Base-by-base conservation (phyloP, 2,329 filamentous ascomycete genomes). In the Sporothrix euskadiensis region DNA sequence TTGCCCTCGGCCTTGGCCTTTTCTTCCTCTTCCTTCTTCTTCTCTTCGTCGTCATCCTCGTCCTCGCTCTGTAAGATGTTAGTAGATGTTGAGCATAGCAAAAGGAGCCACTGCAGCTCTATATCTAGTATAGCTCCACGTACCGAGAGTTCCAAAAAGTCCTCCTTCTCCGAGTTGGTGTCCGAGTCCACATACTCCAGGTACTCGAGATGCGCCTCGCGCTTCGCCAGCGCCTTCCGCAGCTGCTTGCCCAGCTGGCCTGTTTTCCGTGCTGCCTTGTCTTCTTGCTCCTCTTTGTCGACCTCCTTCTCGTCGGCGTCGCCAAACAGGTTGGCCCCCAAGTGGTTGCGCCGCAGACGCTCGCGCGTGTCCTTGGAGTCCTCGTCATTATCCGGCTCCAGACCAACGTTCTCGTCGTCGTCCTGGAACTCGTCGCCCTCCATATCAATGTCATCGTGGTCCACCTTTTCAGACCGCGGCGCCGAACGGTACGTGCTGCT, bases 121-220 rank as follows among this genome's bases (percentile, higher is more conserved):
- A 47, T 16, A 1, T 16, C 10, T 22, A 47, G 30, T 12, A 54
- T 47, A 22, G 61, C 65, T 47, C 9, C n/a, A 68, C 65, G 76
- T 78, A 74, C 82, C 82, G 41, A 82, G 79, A 75, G 82, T 76
- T 75, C 68, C 71, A 76, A 14, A 73, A 77, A 73, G 71, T 79
- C 78, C 32, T 81, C 81, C 63, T 80, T 78, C 4, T 84, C 84
- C 12, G 81, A 83, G 73, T 85, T 92, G 76, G 90, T 92, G 78
- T 93, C 92, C 78, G 97, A 97, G 75, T 96, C 92, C 76, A 89
- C 91, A 79, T 97, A 97, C 75, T 96, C 92, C 76, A 90, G 91
- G 79, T 97, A 97, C 75, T 96, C 92, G 76, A 90, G 91, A 77
- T 97, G 93, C 81, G 93, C 92, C 82, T 98, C 96, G 71, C 93